phyloP scores from a whole-genome alignment of 495 filamentous ascomycete species.

The Pseudevernia furfuracea region DNA sequence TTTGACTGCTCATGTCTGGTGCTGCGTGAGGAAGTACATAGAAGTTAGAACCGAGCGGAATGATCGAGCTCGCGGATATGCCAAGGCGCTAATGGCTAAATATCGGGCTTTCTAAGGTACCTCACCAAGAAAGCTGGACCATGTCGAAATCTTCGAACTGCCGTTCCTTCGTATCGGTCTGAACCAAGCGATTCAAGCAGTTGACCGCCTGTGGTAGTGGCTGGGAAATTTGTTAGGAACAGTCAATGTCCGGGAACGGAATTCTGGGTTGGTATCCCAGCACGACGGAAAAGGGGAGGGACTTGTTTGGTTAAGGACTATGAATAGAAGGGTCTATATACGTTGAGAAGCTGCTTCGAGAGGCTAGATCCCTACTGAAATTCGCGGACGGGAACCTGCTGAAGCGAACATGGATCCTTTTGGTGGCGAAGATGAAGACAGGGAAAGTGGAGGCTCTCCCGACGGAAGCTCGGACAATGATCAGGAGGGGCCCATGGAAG shows the following conservation, averaged over 20 bases:
- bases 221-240: not conserved
- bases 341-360: not conserved
- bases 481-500: slow-evolving; percentile 59
- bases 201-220: not conserved
- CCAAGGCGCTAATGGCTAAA: slow-evolving; percentile 1
- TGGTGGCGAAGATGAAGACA: slow-evolving; percentile 48
- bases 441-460: slow-evolving; percentile 50
- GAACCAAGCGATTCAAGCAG: not conserved
- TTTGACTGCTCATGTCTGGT: not conserved
- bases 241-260: not conserved
- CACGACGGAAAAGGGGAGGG: not conserved
- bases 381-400: not conserved
- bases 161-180: not conserved
- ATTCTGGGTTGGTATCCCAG: not conserved
- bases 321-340: not conserved
- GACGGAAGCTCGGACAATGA: slow-evolving; percentile 65
- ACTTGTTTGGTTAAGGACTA: not conserved
- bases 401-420: slow-evolving; percentile 26
- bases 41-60: not conserved
- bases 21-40: not conserved
- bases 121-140: not conserved
- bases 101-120: not conserved
- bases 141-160: not conserved
- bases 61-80: no score
- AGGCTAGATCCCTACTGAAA: not conserved